Conservation (phyloP, 257 asterid species). For the Buddleja alternifolia region DNA sequence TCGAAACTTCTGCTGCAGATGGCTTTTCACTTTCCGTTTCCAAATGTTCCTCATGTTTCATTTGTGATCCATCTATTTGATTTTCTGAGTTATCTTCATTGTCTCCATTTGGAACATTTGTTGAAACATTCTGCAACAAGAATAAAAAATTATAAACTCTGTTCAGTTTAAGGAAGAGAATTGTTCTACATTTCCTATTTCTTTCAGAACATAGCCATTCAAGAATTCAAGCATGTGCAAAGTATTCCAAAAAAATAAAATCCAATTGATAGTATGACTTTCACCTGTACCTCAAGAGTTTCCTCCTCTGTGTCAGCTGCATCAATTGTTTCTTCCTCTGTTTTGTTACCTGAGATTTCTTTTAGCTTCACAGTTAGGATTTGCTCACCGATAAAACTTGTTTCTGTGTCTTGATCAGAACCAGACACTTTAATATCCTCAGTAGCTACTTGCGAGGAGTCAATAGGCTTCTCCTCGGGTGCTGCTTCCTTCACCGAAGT, state of each 20-base stretch:
- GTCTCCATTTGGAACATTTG: slow-evolving; percentile 20
- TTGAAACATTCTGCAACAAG: slow-evolving; percentile 24
- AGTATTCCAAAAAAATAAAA: not conserved
- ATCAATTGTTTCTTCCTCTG: slow-evolving; percentile 26
- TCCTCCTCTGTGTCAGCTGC: slow-evolving; percentile 25
- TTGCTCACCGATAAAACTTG: slow-evolving; percentile 20
- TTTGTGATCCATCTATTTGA: slow-evolving; percentile 27
- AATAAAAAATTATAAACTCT: slow-evolving; percentile 13
- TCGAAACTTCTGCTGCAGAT: not conserved
- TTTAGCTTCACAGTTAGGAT: slow-evolving; percentile 18
- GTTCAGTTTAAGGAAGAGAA: slow-evolving; percentile 6
- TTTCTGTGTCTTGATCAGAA: slow-evolving; percentile 23
- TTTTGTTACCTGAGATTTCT: slow-evolving; percentile 28
- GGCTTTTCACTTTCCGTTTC: slow-evolving; percentile 14
- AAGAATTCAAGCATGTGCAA: not conserved
- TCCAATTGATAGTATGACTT: slow-evolving; percentile 11
- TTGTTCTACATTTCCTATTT: slow-evolving; percentile 12
- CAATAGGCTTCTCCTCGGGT: slow-evolving; percentile 1
- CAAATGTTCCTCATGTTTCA: slow-evolving; percentile 5
- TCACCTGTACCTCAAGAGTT: slow-evolving; percentile 24
- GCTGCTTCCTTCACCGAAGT: slow-evolving; percentile 14
- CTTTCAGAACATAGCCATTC: not conserved
- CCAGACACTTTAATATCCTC: slow-evolving; percentile 27
- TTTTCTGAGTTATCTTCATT: slow-evolving; percentile 15
- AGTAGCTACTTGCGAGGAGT: not conserved